Percentiles rank a stretch among this genome's conserved stretches.
These are phyloP conservation scores for Amanita jacksonii DNA, from an alignment of 768 basidiomycete species.

Conservation along the genomic window DNA sequence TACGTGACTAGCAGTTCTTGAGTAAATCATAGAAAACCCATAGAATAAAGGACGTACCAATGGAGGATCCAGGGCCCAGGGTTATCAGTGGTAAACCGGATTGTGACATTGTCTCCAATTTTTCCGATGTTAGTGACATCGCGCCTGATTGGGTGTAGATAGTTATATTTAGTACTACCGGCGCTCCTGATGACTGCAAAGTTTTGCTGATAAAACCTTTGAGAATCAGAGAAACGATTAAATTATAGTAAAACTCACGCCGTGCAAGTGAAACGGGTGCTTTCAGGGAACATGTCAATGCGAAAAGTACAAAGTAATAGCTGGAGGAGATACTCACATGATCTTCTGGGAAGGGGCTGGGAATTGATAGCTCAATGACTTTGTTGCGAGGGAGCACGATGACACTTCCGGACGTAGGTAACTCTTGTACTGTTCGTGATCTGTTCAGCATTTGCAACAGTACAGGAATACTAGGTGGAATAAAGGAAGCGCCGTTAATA, in stretches of 20 bases:
- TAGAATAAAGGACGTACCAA: slow-evolving; percentile 22
- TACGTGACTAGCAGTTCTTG: slow-evolving; percentile 30
- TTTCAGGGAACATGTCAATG: neutral
- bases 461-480: slow-evolving; percentile 36
- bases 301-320: neutral
- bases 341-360: neutral
- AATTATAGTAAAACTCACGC: slow-evolving; percentile 17
- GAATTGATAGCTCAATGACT: slow-evolving; percentile 19
- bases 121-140: slow-evolving; percentile 33
- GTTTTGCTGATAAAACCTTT: no score
- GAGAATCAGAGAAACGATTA: no score
- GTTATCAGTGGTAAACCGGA: slow-evolving; percentile 43
- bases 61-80: slow-evolving; percentile 43
- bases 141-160: slow-evolving; percentile 41
- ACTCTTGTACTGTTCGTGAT: slow-evolving; percentile 30
- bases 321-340: slow-evolving; percentile 4
- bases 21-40: neutral
- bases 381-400: slow-evolving; percentile 36
- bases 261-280: slow-evolving; percentile 33
- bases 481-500: slow-evolving; percentile 23
- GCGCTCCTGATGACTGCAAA: slow-evolving; percentile 38
- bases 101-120: slow-evolving; percentile 27
- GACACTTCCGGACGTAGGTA: slow-evolving; percentile 40
- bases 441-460: slow-evolving; percentile 54
- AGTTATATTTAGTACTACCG: slow-evolving; percentile 28